Base-by-base conservation (phyloP, 495 filamentous ascomycete species). In the Xylaria venustula region DNA sequence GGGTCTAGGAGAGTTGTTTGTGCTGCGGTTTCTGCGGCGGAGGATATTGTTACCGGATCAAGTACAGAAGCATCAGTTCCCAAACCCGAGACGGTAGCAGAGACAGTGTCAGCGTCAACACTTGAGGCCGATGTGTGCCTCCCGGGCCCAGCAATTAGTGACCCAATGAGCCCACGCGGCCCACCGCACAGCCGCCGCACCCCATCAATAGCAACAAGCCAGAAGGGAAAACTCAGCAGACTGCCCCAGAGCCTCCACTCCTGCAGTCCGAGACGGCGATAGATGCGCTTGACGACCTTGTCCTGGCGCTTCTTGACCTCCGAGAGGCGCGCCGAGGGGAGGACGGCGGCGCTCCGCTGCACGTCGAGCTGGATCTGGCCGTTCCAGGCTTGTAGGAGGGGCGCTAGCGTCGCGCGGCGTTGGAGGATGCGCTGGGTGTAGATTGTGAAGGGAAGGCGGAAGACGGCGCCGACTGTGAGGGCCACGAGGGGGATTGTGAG, bases 401-500 rank as follows among this genome's bases (percentile, higher is more conserved):
- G 86, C 0, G 41, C 37, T 6, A 90, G 68, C 14, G 73, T 67
- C 47, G 71, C 32, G 26, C 77, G 79, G 65, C 77, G 76, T 63
- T 78, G 64, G 62, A 67, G 20, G 54, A 78, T 67, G 59, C 58
- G 60, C 56, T 73, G 79, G 55, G 75, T 72, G 69, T 85, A 90
- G 41, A 85, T 63, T 19, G 81, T 73, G 2, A 89, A 60, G 0
- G 89, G 90, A 3, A 87, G 66, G 42, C 85, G 83, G 64, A 88
- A 67, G 32, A 76, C 51, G 30, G 80, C 75, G 55, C 87, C 86
- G 49, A 93, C 74, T 47, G 83, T 37, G 2, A 91, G 54, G 1
- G 90, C 88, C 0, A 89, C 79, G 54, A 90, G 77, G 0, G 92
- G 91, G 54, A 96, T 83, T 25, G 85, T 81, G 8, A 83, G 65